phyloP scores from a whole-genome alignment of 2,329 filamentous ascomycete species.

The Colletotrichum sp. region DNA sequence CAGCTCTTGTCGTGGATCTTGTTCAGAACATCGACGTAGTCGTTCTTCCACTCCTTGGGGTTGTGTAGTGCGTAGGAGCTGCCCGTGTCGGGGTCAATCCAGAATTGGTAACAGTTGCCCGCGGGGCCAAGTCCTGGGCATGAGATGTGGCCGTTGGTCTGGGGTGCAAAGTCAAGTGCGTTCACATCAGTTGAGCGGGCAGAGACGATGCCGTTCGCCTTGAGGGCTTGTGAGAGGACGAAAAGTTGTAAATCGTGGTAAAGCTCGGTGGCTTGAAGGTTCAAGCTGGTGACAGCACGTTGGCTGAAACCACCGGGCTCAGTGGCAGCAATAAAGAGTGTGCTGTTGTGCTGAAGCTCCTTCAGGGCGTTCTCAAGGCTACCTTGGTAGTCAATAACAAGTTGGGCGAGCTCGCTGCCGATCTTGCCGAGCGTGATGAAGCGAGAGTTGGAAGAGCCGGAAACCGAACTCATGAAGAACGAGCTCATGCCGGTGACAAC shows the following conservation, averaged over 20 bases:
- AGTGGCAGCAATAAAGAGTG: constrained; percentile 23
- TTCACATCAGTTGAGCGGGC: constrained; percentile 24
- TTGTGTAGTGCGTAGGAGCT: constrained; percentile 29
- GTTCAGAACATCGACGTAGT: constrained; percentile 23
- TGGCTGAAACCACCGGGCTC: constrained; percentile 27
- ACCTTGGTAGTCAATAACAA: constrained; percentile 29
- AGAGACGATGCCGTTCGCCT: constrained; percentile 26
- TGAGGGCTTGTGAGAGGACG: constrained; percentile 24
- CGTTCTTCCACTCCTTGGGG: constrained; percentile 25
- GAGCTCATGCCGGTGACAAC: constrained; percentile 6
- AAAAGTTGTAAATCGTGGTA: constrained; percentile 27
- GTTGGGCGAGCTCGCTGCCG: constrained; percentile 23
- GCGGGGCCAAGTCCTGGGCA: constrained; percentile 9
- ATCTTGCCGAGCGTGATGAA: constrained; percentile 29
- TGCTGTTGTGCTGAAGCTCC: constrained; percentile 24
- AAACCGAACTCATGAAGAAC: constrained; percentile 7
- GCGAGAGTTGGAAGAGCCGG: constrained; percentile 23
- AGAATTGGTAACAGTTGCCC: constrained; percentile 25
- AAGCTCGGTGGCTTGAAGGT: constrained; percentile 25
- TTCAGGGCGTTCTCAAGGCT: constrained; percentile 22
- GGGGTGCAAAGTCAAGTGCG: constrained; percentile 22
- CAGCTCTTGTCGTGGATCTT: constrained; percentile 26
- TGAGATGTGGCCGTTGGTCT: constrained; percentile 10
- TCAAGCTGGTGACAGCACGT: constrained; percentile 27
- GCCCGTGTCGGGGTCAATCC: constrained; percentile 22